phyloP scores from a whole-genome alignment of 2,329 filamentous ascomycete genomes.

The Paecilomyces sp. region DNA sequence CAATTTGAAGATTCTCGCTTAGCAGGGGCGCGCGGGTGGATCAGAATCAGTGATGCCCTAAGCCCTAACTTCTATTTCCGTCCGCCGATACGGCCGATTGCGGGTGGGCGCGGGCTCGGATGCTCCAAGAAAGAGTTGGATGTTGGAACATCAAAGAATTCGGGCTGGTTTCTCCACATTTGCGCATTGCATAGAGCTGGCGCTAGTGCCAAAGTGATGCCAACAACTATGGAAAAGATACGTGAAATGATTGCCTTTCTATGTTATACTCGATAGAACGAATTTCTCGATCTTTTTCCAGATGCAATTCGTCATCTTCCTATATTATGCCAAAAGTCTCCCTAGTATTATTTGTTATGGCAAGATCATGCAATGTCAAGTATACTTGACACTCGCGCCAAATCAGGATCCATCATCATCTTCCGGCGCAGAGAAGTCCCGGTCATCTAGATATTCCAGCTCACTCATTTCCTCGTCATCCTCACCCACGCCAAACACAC shows the following conservation, averaged over 20 bases:
- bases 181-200: background rate
- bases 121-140: conserved; percentile 1
- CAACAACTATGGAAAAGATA: background rate
- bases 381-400: background rate
- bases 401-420: background rate
- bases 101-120: conserved; percentile 2
- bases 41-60: conserved; percentile 23
- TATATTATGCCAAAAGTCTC: background rate
- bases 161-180: background rate
- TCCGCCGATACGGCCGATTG: conserved; percentile 2
- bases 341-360: background rate
- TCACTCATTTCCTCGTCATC: conserved; percentile 10
- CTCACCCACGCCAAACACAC: conserved; percentile 9
- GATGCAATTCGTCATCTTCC: background rate
- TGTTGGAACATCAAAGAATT: background rate
- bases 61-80: conserved; percentile 26
- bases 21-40: conserved; percentile 28
- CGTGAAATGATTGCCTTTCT: background rate
- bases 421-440: background rate
- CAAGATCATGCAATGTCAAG: background rate
- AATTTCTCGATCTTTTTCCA: background rate
- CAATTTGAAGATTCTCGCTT: conserved; percentile 38
- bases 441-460: conserved; percentile 12
- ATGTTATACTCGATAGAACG: background rate
- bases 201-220: background rate